These are phyloP conservation scores for Geotrichum ghanense DNA, from an alignment of 805 yeast genomes.

Conservation along the genomic window DNA sequence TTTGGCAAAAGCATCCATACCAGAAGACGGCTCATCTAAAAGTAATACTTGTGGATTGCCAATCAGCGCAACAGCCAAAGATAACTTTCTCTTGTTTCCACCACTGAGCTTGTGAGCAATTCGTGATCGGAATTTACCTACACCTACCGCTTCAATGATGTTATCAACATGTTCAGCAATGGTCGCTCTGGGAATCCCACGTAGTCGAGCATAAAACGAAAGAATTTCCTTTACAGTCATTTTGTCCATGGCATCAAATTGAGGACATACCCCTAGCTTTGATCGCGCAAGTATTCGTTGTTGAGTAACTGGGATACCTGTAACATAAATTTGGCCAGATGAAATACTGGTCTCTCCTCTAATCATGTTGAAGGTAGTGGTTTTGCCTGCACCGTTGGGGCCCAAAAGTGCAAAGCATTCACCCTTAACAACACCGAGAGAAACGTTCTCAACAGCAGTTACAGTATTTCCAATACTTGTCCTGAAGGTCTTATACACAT, in stretches of 20 bases:
- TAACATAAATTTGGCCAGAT: slow-evolving; percentile 22
- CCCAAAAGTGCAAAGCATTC: slow-evolving; percentile 28
- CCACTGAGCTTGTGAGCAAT: slow-evolving; percentile 25
- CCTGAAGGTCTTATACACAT: slow-evolving; percentile 22
- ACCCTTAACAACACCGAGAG: slow-evolving; percentile 23
- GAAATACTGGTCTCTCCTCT: slow-evolving; percentile 25
- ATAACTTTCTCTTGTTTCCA: slow-evolving; percentile 27
- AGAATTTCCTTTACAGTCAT: slow-evolving; percentile 24
- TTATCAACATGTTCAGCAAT: slow-evolving; percentile 20
- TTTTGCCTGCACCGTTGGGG: slow-evolving; percentile 29
- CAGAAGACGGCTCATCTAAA: slow-evolving; percentile 28
- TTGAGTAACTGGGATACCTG: slow-evolving; percentile 17
- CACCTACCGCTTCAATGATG: slow-evolving; percentile 25
- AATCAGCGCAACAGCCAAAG: slow-evolving; percentile 26
- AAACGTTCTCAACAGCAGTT: slow-evolving; percentile 25
- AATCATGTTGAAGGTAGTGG: slow-evolving; percentile 27
- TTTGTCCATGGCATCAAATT: slow-evolving; percentile 28
- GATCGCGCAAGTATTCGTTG: slow-evolving; percentile 23
- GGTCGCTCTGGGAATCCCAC: slow-evolving; percentile 18
- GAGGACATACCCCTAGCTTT: slow-evolving; percentile 28
- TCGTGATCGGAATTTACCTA: slow-evolving; percentile 21
- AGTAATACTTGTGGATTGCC: slow-evolving; percentile 27
- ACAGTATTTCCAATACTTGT: slow-evolving; percentile 17
- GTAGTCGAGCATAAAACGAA: slow-evolving; percentile 23
- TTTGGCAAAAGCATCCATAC: slow-evolving; percentile 30